Conservation (phyloP, 1,284 basidiomycete genomes). For the Cryptococcus sp. region DNA sequence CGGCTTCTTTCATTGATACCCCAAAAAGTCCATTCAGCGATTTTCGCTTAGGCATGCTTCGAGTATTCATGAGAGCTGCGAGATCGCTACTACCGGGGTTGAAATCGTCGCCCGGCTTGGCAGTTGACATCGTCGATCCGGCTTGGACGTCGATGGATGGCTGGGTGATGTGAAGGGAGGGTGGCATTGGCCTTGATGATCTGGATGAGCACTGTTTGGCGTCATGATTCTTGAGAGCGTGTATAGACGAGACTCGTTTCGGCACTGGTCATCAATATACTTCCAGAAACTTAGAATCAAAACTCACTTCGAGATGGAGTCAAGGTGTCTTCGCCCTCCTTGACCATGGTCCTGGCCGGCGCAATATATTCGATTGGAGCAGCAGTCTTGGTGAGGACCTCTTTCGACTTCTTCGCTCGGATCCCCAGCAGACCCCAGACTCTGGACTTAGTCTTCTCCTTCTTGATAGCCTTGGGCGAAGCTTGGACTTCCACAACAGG, state of each 20-base stretch:
- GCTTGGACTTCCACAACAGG: constrained; percentile 4
- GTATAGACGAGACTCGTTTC: background rate
- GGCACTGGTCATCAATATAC: background rate
- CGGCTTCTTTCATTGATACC: constrained; percentile 20
- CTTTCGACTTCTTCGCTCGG: constrained; percentile 24
- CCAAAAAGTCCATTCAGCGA: constrained; percentile 39
- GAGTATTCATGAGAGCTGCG: constrained; percentile 11
- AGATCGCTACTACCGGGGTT: too few species aligned
- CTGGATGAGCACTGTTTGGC: background rate
- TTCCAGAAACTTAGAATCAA: background rate
- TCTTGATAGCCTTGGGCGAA: constrained; percentile 15
- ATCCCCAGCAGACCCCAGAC: constrained; percentile 36
- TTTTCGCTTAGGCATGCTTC: constrained; percentile 34
- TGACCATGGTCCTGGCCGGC: too few species aligned
- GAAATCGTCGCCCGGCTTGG: too few species aligned
- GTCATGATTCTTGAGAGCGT: background rate
- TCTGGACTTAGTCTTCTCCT: constrained; percentile 35
- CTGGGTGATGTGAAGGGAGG: constrained; percentile 18
- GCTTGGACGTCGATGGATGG: constrained; percentile 26
- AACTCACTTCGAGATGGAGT: background rate
- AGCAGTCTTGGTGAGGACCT: background rate
- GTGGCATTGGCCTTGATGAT: constrained; percentile 15
- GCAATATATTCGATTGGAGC: too few species aligned
- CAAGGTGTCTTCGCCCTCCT: too few species aligned
- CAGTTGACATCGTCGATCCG: too few species aligned